A percentile compares a stretch with the other conserved stretches of the same genome.
Evolutionary conservation across 2,329 filamentous ascomycete species (phyloP).

Genomic region (Fusarium annulatum): DNA sequence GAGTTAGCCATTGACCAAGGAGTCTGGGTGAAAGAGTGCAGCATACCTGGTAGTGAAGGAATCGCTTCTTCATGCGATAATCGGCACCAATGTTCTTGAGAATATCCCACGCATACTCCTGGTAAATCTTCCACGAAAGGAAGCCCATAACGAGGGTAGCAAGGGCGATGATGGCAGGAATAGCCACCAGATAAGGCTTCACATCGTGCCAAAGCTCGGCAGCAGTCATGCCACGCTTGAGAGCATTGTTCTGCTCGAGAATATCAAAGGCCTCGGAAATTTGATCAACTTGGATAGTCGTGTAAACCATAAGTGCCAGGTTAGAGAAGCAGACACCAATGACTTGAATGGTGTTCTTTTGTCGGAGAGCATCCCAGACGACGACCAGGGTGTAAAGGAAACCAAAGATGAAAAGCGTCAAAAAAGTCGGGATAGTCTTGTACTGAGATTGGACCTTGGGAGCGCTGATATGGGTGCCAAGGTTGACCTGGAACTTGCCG

Average conservation of each 20-base stretch:
- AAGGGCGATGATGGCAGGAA: constrained; percentile 84
- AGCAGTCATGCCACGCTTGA: constrained; percentile 51
- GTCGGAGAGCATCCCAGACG: constrained; percentile 90
- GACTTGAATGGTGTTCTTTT: constrained; percentile 98
- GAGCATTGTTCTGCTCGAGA: constrained; percentile 59
- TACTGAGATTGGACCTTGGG: constrained; percentile 61
- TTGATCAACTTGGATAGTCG: constrained; percentile 91
- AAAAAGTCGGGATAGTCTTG: constrained; percentile 89
- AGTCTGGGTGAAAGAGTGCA: background rate
- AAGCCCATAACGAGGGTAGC: constrained; percentile 79
- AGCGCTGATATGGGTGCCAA: constrained; percentile 56
- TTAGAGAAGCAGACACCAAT: constrained; percentile 96
- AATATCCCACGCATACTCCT: constrained; percentile 99
- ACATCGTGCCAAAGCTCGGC: constrained; percentile 74
- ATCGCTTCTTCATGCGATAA: constrained; percentile 95
- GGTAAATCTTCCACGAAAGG: constrained; percentile 93
- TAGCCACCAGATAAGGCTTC: constrained; percentile 82
- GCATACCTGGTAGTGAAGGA: constrained; percentile 91
- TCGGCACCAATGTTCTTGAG: constrained; percentile 99
- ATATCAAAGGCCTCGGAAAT: constrained; percentile 77
- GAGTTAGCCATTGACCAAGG: background rate
- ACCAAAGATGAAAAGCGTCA: constrained; percentile 96
- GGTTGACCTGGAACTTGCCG: constrained; percentile 79
- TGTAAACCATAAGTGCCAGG: constrained; percentile 89
- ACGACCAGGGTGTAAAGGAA: constrained; percentile 92